Conservation (phyloP, 2,329 filamentous ascomycete species). For the Aspergillus sp. region DNA sequence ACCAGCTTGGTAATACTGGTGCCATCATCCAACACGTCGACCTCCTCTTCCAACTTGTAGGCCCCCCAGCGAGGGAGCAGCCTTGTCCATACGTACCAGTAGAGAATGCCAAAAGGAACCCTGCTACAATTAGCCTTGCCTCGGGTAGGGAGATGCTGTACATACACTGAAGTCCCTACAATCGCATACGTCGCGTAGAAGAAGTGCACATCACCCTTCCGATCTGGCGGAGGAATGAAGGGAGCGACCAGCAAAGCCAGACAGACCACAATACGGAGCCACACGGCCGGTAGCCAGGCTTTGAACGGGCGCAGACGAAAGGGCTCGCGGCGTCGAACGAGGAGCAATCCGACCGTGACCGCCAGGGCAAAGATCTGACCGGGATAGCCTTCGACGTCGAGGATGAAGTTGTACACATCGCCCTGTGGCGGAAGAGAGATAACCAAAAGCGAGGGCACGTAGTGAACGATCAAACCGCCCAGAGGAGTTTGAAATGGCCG, state of each 20-base stretch:
- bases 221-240: conserved; percentile 58
- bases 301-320: conserved; percentile 64
- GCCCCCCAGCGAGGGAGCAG: conserved; percentile 58
- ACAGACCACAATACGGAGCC: conserved; percentile 55
- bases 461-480: conserved; percentile 68
- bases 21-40: conserved; percentile 62
- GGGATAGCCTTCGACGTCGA: conserved; percentile 70
- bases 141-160: conserved; percentile 25
- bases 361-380: conserved; percentile 61
- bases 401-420: conserved; percentile 70
- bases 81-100: conserved; percentile 69
- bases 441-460: conserved; percentile 65
- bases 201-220: conserved; percentile 46
- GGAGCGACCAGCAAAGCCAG: conserved; percentile 59
- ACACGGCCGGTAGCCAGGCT: conserved; percentile 62
- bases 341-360: conserved; percentile 58
- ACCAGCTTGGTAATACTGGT: conserved; percentile 63
- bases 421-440: conserved; percentile 64
- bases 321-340: conserved; percentile 60
- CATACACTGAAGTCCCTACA: conserved; percentile 48
- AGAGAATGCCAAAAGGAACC: conserved; percentile 58
- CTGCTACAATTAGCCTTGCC: conserved; percentile 37
- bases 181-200: conserved; percentile 56
- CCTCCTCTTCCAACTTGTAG: conserved; percentile 63
- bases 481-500: conserved; percentile 66